Conservation (phyloP, 2,329 filamentous ascomycete species). For the Stagonosporopsis vannaccii region DNA sequence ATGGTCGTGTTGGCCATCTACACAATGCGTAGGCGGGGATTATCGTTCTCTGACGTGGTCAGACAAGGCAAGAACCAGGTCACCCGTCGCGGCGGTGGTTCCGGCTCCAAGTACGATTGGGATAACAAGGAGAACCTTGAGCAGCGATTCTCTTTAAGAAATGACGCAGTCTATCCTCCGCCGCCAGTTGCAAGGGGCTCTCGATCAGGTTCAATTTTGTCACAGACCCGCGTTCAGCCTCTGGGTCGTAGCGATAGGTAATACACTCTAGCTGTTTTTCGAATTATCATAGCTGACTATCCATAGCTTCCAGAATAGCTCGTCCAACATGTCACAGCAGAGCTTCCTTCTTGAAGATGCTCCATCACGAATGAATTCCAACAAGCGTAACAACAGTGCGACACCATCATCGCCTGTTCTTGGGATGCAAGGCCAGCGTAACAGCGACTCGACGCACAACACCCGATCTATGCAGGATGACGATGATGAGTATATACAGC, state of each 20-base stretch:
- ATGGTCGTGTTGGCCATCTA: slow-evolving; percentile 47
- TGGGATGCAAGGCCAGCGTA: slow-evolving; percentile 34
- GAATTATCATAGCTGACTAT: slow-evolving; percentile 6
- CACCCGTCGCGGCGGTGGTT: slow-evolving; percentile 31
- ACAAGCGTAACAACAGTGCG: slow-evolving; percentile 39
- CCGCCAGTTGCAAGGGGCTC: slow-evolving; percentile 25
- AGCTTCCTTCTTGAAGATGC: slow-evolving; percentile 41
- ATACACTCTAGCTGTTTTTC: neutral
- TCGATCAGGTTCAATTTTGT: slow-evolving; percentile 39
- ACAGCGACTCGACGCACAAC: slow-evolving; percentile 43
- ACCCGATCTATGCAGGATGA: slow-evolving; percentile 36
- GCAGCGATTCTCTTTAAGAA: slow-evolving; percentile 36
- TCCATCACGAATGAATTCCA: slow-evolving; percentile 34
- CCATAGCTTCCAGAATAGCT: slow-evolving; percentile 29
- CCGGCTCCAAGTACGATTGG: slow-evolving; percentile 32
- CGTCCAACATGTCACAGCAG: slow-evolving; percentile 18
- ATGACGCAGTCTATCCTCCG: slow-evolving; percentile 36
- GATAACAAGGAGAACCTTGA: slow-evolving; percentile 36
- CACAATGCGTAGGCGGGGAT: slow-evolving; percentile 48
- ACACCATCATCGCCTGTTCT: slow-evolving; percentile 44
- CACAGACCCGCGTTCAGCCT: slow-evolving; percentile 39
- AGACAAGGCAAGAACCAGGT: slow-evolving; percentile 34
- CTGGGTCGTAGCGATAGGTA: slow-evolving; percentile 42
- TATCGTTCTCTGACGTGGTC: slow-evolving; percentile 41
- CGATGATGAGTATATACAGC: slow-evolving; percentile 28